phyloP scores from a whole-genome alignment of 495 filamentous ascomycete genomes.

The Penicillium waksmanii region DNA sequence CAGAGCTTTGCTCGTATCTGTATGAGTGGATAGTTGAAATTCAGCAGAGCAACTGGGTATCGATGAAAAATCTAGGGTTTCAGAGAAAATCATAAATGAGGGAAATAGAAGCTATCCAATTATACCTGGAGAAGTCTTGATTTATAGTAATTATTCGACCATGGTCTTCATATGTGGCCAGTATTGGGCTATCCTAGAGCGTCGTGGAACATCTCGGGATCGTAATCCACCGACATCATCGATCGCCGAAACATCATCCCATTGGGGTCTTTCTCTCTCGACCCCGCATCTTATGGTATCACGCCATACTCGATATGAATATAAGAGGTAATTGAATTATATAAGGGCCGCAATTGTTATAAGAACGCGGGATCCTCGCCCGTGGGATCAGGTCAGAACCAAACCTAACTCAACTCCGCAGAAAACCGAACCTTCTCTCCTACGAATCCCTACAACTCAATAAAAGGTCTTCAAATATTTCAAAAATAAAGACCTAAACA shows the following conservation, averaged over 20 bases:
- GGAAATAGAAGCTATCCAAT: too few relatives aligned
- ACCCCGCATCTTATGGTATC: constrained; percentile 28
- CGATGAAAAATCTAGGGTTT: too few relatives aligned
- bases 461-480: neutral
- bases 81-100: too few relatives aligned
- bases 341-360: constrained; percentile 15
- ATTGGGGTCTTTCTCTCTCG: constrained; percentile 15
- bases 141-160: too few relatives aligned
- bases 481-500: neutral
- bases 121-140: too few relatives aligned
- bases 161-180: neutral
- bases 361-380: constrained; percentile 18
- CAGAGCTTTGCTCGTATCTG: neutral
- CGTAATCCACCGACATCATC: constrained; percentile 33
- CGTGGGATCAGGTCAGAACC: neutral
- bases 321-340: constrained; percentile 5
- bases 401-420: neutral
- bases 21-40: too few relatives aligned
- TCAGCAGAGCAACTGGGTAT: too few relatives aligned
- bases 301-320: constrained; percentile 21
- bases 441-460: too few relatives aligned
- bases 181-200: neutral
- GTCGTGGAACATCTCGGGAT: constrained; percentile 10
- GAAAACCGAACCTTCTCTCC: neutral
- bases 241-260: constrained; percentile 20